A percentile compares a stretch with the other conserved stretches of the same genome.
Evolutionary conservation across 1,284 basidiomycete genomes (phyloP).

Genomic region (Moniliella sp.): DNA sequence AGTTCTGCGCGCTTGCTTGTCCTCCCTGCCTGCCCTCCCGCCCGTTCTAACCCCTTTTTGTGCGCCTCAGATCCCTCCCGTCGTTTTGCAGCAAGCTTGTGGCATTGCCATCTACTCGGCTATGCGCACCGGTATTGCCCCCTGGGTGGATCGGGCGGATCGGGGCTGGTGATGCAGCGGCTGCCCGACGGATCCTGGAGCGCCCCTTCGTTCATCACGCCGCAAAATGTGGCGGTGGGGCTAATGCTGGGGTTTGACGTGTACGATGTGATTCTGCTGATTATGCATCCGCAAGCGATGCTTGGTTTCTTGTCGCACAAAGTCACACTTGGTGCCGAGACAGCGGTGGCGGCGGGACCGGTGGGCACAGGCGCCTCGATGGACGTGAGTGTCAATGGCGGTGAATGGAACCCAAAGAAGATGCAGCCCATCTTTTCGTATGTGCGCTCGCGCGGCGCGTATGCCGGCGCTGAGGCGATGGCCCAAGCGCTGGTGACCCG

Average conservation of each 20-base stretch:
- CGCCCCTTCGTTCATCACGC: constrained; percentile 22
- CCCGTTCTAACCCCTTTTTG: too few species aligned
- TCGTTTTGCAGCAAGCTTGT: constrained; percentile 7
- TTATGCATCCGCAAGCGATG: constrained; percentile 24
- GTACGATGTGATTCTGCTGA: constrained; percentile 34
- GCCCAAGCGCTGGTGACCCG: too few species aligned
- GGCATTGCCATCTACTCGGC: constrained; percentile 32
- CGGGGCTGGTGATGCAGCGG: constrained; percentile 26
- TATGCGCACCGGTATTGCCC: constrained; percentile 21
- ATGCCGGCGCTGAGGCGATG: too few species aligned
- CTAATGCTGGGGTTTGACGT: constrained; percentile 25
- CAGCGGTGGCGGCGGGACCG: constrained; percentile 25
- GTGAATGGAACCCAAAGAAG: too few species aligned
- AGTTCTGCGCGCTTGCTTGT: too few species aligned
- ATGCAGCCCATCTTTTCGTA: neutral
- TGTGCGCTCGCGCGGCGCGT: too few species aligned
- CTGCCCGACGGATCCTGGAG: constrained; percentile 29
- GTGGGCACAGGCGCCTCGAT: constrained; percentile 32
- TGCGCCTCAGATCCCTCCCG: neutral
- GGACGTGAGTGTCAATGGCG: constrained; percentile 7
- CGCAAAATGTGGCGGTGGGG: constrained; percentile 15
- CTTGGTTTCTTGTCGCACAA: constrained; percentile 23
- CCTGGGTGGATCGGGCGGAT: constrained; percentile 17
- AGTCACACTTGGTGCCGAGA: constrained; percentile 27
- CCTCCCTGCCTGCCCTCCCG: too few species aligned